Percentiles rank a stretch among this genome's conserved stretches.
phyloP scores from a whole-genome alignment of 139 green algal species.

The Auxenochlorella pyrenoidosa region DNA sequence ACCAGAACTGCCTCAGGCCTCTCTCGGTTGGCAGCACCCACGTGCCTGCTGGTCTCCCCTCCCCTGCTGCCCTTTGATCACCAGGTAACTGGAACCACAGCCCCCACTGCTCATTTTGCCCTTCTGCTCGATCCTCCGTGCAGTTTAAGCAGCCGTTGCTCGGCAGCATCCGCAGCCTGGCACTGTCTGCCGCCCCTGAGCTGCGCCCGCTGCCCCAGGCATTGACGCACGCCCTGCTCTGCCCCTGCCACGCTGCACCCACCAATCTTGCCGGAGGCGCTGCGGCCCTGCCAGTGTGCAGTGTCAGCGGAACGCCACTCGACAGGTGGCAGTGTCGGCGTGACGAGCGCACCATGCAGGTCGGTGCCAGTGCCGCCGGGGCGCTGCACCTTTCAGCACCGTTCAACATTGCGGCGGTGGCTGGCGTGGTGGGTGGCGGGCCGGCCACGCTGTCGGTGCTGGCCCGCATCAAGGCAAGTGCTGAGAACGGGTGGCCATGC shows the following conservation, averaged over 20 bases:
- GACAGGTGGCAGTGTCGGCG: constrained; percentile 13
- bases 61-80: too few species aligned
- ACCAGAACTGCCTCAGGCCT: too few species aligned
- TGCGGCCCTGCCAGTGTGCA: background rate
- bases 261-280: background rate
- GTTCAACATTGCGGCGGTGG: constrained; percentile 16
- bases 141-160: constrained; percentile 32
- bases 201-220: constrained; percentile 2
- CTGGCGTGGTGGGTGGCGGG: background rate
- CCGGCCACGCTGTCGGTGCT: background rate
- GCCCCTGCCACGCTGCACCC: constrained; percentile 27
- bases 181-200: background rate
- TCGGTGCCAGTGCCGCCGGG: background rate
- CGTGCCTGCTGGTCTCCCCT: background rate
- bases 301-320: background rate
- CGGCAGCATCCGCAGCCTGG: constrained; percentile 27
- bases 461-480: constrained; percentile 10
- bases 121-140: background rate
- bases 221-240: constrained; percentile 14
- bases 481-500: too few species aligned
- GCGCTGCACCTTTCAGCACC: constrained; percentile 31
- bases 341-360: constrained; percentile 21
- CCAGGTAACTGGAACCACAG: too few species aligned
- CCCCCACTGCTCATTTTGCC: background rate
- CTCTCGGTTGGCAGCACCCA: background rate